Conservation (phyloP, 2,329 filamentous ascomycete species). For the Cladosporium sp. region DNA sequence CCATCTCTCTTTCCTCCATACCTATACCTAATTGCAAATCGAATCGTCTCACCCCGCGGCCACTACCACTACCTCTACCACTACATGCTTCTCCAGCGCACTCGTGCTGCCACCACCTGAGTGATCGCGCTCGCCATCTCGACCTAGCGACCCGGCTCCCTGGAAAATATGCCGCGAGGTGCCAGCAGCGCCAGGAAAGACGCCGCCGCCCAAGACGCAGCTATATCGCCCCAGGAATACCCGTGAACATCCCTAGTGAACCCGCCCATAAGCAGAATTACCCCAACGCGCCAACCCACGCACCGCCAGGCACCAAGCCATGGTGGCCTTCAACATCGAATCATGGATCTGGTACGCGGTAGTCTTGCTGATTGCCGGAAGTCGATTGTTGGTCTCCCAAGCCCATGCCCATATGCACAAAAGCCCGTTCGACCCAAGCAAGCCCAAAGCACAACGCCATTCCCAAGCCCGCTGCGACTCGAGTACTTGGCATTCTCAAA, state of each 20-base stretch:
- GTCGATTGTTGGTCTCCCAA: constrained; percentile 44
- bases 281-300: constrained; percentile 8
- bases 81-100: constrained; percentile 9
- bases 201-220: constrained; percentile 22
- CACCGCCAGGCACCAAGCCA: constrained; percentile 23
- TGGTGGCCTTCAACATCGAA: constrained; percentile 44
- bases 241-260: constrained; percentile 14
- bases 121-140: constrained; percentile 15
- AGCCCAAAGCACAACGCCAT: neutral
- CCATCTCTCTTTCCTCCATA: constrained; percentile 7
- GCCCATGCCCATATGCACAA: constrained; percentile 4
- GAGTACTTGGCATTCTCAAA: neutral
- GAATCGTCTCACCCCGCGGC: neutral
- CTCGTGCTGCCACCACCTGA: constrained; percentile 7
- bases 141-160: constrained; percentile 12
- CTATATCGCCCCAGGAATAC: constrained; percentile 17
- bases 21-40: constrained; percentile 7
- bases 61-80: neutral
- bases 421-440: neutral
- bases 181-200: constrained; percentile 24
- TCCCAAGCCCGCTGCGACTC: constrained; percentile 9
- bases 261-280: constrained; percentile 13
- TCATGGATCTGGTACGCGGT: constrained; percentile 52
- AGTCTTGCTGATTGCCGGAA: constrained; percentile 43
- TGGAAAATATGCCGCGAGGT: constrained; percentile 24